These are phyloP conservation scores for Alnus rubra DNA, from an alignment of 306 rosid genomes.

Conservation along the genomic window DNA sequence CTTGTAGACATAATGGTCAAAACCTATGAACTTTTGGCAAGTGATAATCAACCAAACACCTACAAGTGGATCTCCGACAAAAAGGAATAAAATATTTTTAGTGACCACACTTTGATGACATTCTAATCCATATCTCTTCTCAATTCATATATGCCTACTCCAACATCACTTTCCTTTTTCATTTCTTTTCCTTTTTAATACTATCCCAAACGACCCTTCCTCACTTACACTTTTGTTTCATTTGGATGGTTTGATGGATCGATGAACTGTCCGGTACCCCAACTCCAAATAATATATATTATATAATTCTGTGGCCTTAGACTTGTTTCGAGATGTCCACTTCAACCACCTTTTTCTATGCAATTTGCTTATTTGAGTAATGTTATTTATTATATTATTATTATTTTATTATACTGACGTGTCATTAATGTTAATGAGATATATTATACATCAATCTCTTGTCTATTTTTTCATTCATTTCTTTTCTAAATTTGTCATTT, in stretches of 20 bases:
- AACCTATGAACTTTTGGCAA: slow-evolving; percentile 27
- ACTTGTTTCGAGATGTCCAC: slow-evolving; percentile 31
- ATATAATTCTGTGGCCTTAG: neutral
- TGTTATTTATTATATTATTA: too few species aligned
- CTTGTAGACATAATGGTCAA: slow-evolving; percentile 17
- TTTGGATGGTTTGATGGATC: slow-evolving; percentile 26
- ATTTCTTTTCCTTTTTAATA: too few species aligned
- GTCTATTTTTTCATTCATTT: too few species aligned
- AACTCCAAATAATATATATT: neutral
- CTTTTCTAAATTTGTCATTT: too few species aligned
- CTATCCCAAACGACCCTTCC: neutral
- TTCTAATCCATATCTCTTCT: slow-evolving; percentile 4
- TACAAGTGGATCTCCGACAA: slow-evolving; percentile 14
- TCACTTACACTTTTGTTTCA: slow-evolving; percentile 9
- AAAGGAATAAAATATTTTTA: neutral
- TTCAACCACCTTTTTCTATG: slow-evolving; percentile 11
- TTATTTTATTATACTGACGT: too few species aligned
- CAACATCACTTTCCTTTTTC: neutral
- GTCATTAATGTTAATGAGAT: too few species aligned
- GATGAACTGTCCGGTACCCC: slow-evolving; percentile 10
- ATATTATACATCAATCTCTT: too few species aligned
- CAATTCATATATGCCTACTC: neutral
- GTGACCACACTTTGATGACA: neutral
- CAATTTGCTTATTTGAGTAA: neutral
- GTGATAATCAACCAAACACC: slow-evolving; percentile 12